Evolutionary conservation across 2,329 filamentous ascomycete genomes (phyloP), one percentile per base, ranked within the genome.

Genomic region (Ophiobolus disseminans): DNA sequence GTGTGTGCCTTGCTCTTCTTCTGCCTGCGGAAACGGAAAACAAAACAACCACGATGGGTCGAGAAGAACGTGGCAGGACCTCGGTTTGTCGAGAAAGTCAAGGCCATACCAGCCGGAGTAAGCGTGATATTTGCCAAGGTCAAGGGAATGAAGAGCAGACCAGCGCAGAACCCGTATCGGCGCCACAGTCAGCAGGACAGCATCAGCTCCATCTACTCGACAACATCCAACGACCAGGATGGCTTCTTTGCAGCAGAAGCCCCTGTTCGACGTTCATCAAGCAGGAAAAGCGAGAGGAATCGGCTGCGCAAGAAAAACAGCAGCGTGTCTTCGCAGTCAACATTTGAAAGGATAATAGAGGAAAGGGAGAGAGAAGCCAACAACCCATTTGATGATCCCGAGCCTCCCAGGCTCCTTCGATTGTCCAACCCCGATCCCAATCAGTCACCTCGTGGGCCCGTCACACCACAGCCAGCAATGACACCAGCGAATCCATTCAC

Each of bases 131-230:
- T 69, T 23, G 63, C 61, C 25, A 70, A 61, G 40, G 25, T 70
- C 17, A 69, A 65, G 40, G 63, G 63, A 19, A 63, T 58, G 14
- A 66, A 67, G 32, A 47, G 63, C 13, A 60, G 60, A 16, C 60
- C 68, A 9, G 40, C 59, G 23, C 45, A 57, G 22, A 67, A 69
- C 35, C 56, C 63, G 13, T 71, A 70, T 43, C 58, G 62, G 26
- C 58, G 63, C 40, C 65, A 71, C 20, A 63, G 51, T 30, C 53
- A 50, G n/a, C 62, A 66, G 19, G 59, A 57, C 34, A 72, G 68
- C 37, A 53, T 64, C 40, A 68, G 65, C 32, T 72, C 68, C 1
- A 53, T 71, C 2, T 72, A 72, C 47, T 69, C 69, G 8, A 62
- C 60, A 50, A 57, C 13, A 52, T 62, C 2, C 14, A 71, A 63